Evolutionary conservation across 768 basidiomycete genomes (phyloP).

Genomic region (Lactarius sanguifluus): DNA sequence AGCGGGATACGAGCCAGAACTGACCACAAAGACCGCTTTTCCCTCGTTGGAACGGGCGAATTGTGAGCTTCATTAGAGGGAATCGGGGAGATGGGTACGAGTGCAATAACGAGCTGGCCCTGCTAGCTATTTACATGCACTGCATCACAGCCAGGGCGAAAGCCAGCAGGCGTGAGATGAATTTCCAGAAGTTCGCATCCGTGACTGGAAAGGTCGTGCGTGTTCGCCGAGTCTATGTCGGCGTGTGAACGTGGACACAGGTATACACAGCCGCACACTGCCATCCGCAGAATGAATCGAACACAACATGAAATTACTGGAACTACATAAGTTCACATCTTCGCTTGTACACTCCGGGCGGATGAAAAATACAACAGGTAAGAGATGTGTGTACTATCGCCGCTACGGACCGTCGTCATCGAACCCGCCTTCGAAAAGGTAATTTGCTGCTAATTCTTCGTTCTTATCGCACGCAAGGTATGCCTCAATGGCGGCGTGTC

Average conservation of each 20-base stretch:
- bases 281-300: neutral
- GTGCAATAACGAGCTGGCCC: neutral
- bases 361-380: slow-evolving; percentile 17
- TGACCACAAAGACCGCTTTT: slow-evolving; percentile 78
- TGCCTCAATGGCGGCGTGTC: slow-evolving; percentile 81
- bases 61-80: slow-evolving; percentile 74
- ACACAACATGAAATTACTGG: slow-evolving; percentile 15
- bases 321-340: slow-evolving; percentile 15
- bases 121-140: neutral
- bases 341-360: slow-evolving; percentile 5
- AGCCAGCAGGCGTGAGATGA: slow-evolving; percentile 6
- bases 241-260: neutral
- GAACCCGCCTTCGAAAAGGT: slow-evolving; percentile 74
- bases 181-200: neutral
- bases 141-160: neutral
- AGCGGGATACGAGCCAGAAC: slow-evolving; percentile 19
- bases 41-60: slow-evolving; percentile 81
- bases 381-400: neutral
- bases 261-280: neutral
- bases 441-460: slow-evolving; percentile 95
- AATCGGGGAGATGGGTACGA: neutral
- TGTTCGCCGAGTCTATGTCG: neutral
- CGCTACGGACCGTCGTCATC: slow-evolving; percentile 42
- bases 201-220: neutral
- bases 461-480: slow-evolving; percentile 96